These are phyloP conservation scores for Colletotrichum lindemuthianum DNA, from an alignment of 2,329 filamentous ascomycete species.

Conservation along the genomic window DNA sequence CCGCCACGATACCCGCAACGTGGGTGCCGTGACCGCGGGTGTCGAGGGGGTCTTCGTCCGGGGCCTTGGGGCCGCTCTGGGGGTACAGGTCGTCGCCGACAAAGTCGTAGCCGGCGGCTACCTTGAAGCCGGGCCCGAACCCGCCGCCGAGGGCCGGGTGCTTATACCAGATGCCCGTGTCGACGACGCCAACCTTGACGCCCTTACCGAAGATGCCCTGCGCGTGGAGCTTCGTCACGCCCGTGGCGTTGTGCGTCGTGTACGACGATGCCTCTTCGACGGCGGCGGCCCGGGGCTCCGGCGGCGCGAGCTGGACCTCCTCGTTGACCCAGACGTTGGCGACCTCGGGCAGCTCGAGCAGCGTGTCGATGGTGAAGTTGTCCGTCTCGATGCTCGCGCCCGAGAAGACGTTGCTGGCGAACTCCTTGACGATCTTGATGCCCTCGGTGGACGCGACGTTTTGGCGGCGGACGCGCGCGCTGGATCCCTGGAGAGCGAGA, in stretches of 20 bases:
- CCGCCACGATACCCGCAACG: constrained; percentile 46
- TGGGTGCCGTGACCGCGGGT: constrained; percentile 43
- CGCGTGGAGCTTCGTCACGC: constrained; percentile 50
- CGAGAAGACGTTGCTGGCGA: constrained; percentile 42
- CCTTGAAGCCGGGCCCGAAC: constrained; percentile 37
- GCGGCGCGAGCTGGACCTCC: constrained; percentile 35
- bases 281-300: constrained; percentile 25
- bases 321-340: constrained; percentile 49
- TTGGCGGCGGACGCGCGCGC: constrained; percentile 35
- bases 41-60: constrained; percentile 46
- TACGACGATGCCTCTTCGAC: constrained; percentile 38
- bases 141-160: constrained; percentile 44
- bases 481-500: constrained; percentile 8
- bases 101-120: constrained; percentile 40
- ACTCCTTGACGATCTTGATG: constrained; percentile 41
- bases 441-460: constrained; percentile 36
- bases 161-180: constrained; percentile 53
- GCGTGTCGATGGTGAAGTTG: constrained; percentile 41
- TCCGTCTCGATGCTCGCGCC: constrained; percentile 44
- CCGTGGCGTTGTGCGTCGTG: constrained; percentile 50
- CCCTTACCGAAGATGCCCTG: constrained; percentile 50
- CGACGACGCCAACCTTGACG: constrained; percentile 51
- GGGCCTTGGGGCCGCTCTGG: constrained; percentile 34
- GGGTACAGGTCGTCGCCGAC: constrained; percentile 39
- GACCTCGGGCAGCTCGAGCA: constrained; percentile 47